phyloP scores from a whole-genome alignment of 2,329 filamentous ascomycete genomes.

The Clonostachys solani region DNA sequence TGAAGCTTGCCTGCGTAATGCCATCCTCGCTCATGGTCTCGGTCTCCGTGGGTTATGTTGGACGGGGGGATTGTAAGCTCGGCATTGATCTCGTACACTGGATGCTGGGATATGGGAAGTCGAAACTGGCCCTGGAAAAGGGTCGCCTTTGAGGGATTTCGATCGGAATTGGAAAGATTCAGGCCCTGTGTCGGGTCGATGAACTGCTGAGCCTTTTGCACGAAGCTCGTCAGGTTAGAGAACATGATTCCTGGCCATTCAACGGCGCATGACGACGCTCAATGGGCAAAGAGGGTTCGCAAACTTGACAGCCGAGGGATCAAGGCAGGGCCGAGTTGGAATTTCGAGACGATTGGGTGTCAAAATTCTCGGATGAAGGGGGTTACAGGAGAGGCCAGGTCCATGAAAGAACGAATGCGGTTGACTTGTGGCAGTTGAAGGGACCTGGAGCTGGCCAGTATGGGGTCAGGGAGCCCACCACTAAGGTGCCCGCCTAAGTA shows the following conservation, averaged over 20 bases:
- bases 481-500: too few relatives aligned
- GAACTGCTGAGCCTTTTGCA: slow-evolving; percentile 92
- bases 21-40: slow-evolving; percentile 69
- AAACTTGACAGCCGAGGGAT: slow-evolving; percentile 6
- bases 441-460: too few relatives aligned
- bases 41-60: slow-evolving; percentile 66
- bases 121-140: slow-evolving; percentile 97
- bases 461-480: too few relatives aligned
- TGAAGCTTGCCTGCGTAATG: slow-evolving; percentile 92
- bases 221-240: slow-evolving; percentile 68
- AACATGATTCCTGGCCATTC: slow-evolving; percentile 43
- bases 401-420: background rate
- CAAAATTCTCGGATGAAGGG: background rate
- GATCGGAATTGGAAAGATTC: slow-evolving; percentile 68
- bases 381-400: background rate
- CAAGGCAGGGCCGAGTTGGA: slow-evolving; percentile 2
- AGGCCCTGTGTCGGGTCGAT: slow-evolving; percentile 84
- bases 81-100: slow-evolving; percentile 92
- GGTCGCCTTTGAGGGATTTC: slow-evolving; percentile 82
- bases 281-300: background rate
- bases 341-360: background rate
- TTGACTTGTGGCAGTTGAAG: background rate
- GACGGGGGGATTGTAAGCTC: slow-evolving; percentile 83
- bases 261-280: slow-evolving; percentile 30
- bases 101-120: slow-evolving; percentile 85